A percentile compares a stretch with the other conserved stretches of the same genome.
Conservation (phyloP, 129 eudicot species). For the Saposhnikovia divaricata region DNA sequence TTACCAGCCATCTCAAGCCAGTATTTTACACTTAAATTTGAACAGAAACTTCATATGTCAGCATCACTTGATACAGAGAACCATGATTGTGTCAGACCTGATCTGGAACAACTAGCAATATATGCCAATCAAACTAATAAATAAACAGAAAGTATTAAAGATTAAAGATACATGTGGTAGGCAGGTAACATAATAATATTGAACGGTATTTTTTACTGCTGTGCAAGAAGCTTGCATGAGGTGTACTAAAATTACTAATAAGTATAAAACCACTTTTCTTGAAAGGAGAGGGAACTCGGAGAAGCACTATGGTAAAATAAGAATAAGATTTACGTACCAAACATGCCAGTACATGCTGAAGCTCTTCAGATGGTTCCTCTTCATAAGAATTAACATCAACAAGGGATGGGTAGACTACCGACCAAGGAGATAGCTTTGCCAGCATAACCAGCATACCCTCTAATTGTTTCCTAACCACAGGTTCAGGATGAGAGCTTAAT, state of each 20-base stretch:
- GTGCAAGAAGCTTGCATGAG: neutral
- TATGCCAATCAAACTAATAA: neutral
- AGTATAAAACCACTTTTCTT: neutral
- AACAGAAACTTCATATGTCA: too few species aligned
- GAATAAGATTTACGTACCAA: slow-evolving; percentile 41
- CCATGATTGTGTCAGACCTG: neutral
- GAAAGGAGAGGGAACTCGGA: too few species aligned
- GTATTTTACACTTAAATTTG: neutral
- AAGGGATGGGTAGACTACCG: slow-evolving; percentile 88
- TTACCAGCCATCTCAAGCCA: neutral
- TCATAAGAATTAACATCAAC: slow-evolving; percentile 74
- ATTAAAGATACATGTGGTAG: neutral
- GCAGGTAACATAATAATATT: neutral
- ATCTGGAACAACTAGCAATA: neutral
- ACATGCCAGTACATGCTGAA: slow-evolving; percentile 71
- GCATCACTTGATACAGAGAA: neutral
- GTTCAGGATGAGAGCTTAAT: slow-evolving; percentile 95
- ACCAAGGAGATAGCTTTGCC: slow-evolving; percentile 91
- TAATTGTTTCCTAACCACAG: slow-evolving; percentile 74
- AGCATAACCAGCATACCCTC: slow-evolving; percentile 76
- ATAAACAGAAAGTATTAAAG: neutral
- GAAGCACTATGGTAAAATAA: too few species aligned
- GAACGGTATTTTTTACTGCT: neutral
- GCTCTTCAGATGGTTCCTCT: slow-evolving; percentile 78
- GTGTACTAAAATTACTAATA: neutral